These are phyloP conservation scores for Piper betle DNA, from an alignment of 164 flowering plant species.

Conservation along the genomic window DNA sequence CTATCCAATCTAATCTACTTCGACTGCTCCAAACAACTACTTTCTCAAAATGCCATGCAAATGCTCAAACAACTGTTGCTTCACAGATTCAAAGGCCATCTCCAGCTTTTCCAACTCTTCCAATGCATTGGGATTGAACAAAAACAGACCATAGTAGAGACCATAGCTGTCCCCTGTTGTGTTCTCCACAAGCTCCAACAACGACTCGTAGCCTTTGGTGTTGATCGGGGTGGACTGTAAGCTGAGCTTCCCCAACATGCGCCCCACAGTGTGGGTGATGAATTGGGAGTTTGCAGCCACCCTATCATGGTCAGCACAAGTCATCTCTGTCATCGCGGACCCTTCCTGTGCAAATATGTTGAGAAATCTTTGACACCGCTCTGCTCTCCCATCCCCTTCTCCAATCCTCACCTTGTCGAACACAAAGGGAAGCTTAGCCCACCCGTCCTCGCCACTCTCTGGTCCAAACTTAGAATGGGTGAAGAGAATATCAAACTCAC, in stretches of 20 bases:
- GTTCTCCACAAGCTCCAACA: conserved; percentile 63
- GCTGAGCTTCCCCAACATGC: conserved; percentile 45
- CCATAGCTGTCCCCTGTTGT: conserved; percentile 73
- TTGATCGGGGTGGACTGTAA: conserved; percentile 57
- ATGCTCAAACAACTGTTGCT: conserved; percentile 49
- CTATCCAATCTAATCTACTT: neutral
- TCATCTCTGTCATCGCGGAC: conserved; percentile 73
- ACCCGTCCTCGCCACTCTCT: conserved; percentile 45
- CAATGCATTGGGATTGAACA: conserved; percentile 65
- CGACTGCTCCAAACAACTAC: conserved; percentile 48
- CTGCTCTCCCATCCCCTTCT: conserved; percentile 25
- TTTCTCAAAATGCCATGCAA: conserved; percentile 50
- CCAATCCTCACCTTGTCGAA: conserved; percentile 74
- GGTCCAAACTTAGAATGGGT: conserved; percentile 93
- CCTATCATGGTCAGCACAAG: conserved; percentile 66
- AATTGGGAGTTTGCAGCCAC: conserved; percentile 71
- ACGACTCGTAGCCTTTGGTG: conserved; percentile 68
- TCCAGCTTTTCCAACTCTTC: conserved; percentile 63
- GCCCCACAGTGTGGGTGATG: conserved; percentile 69
- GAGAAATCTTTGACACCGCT: conserved; percentile 35
- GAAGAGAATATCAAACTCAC: conserved; percentile 58
- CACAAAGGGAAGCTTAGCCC: conserved; percentile 48
- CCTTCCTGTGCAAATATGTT: conserved; percentile 55
- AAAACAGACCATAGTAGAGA: conserved; percentile 68
- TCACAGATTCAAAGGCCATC: conserved; percentile 54